phyloP scores from a whole-genome alignment of 75 land plant genomes.

The Isoetes taiwanensis region DNA sequence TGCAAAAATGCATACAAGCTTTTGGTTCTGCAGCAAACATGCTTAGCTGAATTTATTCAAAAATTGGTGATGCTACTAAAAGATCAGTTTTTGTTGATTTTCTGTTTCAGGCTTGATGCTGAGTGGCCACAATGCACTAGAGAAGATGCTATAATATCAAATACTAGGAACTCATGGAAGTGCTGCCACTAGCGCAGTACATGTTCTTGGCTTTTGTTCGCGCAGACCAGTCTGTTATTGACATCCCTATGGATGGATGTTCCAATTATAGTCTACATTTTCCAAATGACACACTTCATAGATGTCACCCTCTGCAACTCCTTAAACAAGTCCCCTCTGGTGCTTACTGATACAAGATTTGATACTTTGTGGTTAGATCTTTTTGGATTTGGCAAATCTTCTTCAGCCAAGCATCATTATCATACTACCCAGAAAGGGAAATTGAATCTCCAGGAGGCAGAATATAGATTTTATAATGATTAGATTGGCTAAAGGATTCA shows the following conservation, averaged over 20 bases:
- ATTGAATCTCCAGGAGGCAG: conserved; percentile 17
- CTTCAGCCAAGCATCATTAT: conserved; percentile 18
- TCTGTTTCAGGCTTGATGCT: too few species aligned
- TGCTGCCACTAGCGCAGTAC: too few species aligned
- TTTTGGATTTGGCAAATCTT: conserved; percentile 26
- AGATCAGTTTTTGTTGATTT: too few species aligned
- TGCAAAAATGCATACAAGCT: too few species aligned
- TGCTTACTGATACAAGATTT: conserved; percentile 67
- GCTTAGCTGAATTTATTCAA: too few species aligned
- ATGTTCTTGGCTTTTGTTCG: conserved; percentile 55
- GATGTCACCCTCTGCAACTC: conserved; percentile 47
- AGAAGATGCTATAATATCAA: too few species aligned
- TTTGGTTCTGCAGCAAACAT: too few species aligned
- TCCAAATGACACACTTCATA: conserved; percentile 67
- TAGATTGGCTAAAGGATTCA: neutral
- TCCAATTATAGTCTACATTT: conserved; percentile 67
- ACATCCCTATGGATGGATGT: conserved; percentile 63
- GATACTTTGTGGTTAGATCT: conserved; percentile 41
- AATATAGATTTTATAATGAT: conserved; percentile 21
- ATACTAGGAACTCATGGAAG: too few species aligned
- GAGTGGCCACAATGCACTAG: too few species aligned
- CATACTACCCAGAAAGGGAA: conserved; percentile 15
- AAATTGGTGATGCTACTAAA: too few species aligned
- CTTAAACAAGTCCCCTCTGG: conserved; percentile 38
- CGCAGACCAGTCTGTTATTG: conserved; percentile 47